phyloP scores from a whole-genome alignment of 208 protist species.

The Vickermania spadyakhi region DNA sequence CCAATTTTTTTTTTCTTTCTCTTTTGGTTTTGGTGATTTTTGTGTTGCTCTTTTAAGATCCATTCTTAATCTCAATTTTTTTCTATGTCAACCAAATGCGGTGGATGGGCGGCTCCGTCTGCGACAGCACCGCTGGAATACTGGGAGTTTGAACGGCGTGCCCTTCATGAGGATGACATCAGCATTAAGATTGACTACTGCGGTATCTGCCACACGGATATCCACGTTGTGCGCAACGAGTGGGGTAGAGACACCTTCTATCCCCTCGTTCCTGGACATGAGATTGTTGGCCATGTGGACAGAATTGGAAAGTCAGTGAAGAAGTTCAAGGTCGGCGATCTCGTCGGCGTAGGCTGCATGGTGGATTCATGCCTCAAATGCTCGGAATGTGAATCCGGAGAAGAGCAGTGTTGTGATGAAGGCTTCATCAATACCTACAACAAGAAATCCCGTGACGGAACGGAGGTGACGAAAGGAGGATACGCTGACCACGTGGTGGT shows the following conservation, averaged over 20 bases:
- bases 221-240: constrained; percentile 52
- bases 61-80: too few species aligned
- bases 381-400: constrained; percentile 41
- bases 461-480: constrained; percentile 33
- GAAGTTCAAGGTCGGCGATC: constrained; percentile 71
- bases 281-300: constrained; percentile 65
- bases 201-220: constrained; percentile 80
- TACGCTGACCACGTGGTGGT: constrained; percentile 71
- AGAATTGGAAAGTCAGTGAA: constrained; percentile 51
- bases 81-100: constrained; percentile 2
- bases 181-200: constrained; percentile 71
- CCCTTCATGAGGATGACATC: constrained; percentile 31
- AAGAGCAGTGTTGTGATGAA: constrained; percentile 69
- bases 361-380: constrained; percentile 80
- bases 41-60: too few species aligned
- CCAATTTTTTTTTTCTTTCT: too few species aligned
- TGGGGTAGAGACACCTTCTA: constrained; percentile 32
- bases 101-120: constrained; percentile 23
- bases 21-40: too few species aligned
- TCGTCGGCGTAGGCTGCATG: constrained; percentile 82
- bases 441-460: constrained; percentile 20
- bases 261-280: constrained; percentile 65
- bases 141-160: constrained; percentile 32
- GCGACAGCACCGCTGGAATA: constrained; percentile 28
- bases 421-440: constrained; percentile 52